Base-by-base conservation (phyloP, 2,329 filamentous ascomycete genomes). In the Calonectria fujianensis region DNA sequence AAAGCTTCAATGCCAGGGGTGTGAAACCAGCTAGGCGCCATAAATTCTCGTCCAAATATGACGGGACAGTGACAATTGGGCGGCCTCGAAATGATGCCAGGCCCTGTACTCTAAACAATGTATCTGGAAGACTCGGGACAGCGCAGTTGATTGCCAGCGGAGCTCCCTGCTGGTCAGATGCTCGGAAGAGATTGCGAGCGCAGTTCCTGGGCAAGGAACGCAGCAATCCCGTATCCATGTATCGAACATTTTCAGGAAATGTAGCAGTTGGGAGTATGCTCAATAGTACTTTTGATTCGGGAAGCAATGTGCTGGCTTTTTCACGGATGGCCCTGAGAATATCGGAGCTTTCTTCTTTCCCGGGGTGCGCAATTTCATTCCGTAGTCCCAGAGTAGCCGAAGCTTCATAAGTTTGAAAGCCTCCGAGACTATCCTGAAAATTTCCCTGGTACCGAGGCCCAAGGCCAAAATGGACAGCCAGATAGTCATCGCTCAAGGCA, bases 21-120 rank as follows among this genome's bases (percentile, higher is more conserved):
- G 96, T 93, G 81, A 96, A 98, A 0, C 97, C 97, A n/a, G 95
- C 95, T 51, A 98, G 89, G 52, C 95, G 92, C 97, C 97, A 99
- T 50, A 96, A 91, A 10, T 95, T 95, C 86, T 98, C 95, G 79
- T 99, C 97, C 50, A 99, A 88, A 73, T 96, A 92, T 72, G 94
- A 95, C 0, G 96, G 96, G 0, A 94, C 91, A 32, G 93, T 90
- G 31, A 98, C 92, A 4, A 97, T 93, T 0, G 97, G 96, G 39
- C 94, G 93, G 7, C 97, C 97, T 16, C 95, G 93, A 67, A 98
- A 88, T 29, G 97, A 90, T 11, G 95, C 94, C 70, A 97, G 92
- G 4, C 97, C 97, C 79, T 96, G 94, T 0, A 93, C 87, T 79
- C 94, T 92, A 27, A 93, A 92, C n/a, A 99, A 86, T 0, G 96